Evolutionary conservation across 1,284 basidiomycete species (phyloP), one percentile per base, ranked within the genome.

Genomic region (Pseudozyma hubeiensis): DNA sequence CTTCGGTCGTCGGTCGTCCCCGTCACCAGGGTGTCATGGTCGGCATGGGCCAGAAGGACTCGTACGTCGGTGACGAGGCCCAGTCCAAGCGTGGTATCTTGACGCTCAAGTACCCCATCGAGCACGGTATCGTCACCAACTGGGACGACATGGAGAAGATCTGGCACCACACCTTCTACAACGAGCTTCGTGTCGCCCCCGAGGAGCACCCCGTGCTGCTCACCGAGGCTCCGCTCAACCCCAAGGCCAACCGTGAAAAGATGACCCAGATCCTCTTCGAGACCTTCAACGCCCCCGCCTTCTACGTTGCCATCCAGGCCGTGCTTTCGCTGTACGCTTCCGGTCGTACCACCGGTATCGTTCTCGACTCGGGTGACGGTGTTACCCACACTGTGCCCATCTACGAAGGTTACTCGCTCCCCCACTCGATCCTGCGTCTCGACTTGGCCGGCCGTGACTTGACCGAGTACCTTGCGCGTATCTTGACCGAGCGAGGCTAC

Each of bases 231-330:
- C 89, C 93, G 87, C 89, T 94, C 77, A 96, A 94, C 88, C 93
- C 93, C 80, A 95, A 94, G 89, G 91, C 91, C 69, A 94, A 95
- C 88, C 88, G 93, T 85, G 93, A 96, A 88, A 94, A 94, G 89
- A 94, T 94, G 93, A 94, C 93, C 70, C 93, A 94, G 87, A 94
- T 94, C 88, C 94, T 94, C 92, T 96, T 96, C 86, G 93, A 96
- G 89, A 95, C 93, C 48, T 95, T 96, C 90, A 95, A 94, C 87
- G 90, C 90, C 5, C 93, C 93, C 59, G 93, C 93, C 16, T 94
- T 95, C 89, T 94, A 94, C 88, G 93, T 94, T 78, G 89, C 92
- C 63, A 94, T 94, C 86, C 93, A 95, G 87, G 93, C 93, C 85
- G 93, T 94, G 60, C 89, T 96, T 44, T 94, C 93, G 40, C 89